Conservation (phyloP, 768 basidiomycete species). For the Suillus hirtellus region DNA sequence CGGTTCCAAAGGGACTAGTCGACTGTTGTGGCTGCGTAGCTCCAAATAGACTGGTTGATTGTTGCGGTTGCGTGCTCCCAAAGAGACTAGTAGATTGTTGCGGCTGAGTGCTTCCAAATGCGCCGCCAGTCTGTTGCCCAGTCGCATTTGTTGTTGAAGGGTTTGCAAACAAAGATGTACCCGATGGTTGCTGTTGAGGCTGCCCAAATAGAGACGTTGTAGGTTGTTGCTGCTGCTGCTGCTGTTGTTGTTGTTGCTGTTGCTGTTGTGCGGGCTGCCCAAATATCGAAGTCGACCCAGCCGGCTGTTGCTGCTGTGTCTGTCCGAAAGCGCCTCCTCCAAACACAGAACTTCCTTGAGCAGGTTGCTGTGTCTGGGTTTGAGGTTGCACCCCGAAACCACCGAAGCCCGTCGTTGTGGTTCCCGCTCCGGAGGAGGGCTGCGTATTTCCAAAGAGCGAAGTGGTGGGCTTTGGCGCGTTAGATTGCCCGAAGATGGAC, state of each 20-base stretch:
- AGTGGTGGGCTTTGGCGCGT: conserved; percentile 3
- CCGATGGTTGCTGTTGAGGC: conserved; percentile 23
- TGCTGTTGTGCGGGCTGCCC: conserved; percentile 24
- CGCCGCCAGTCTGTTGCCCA: conserved; percentile 33
- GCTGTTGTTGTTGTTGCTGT: conserved; percentile 15
- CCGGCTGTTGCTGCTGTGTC: conserved; percentile 25
- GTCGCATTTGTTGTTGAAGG: conserved; percentile 10
- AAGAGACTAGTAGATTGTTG: conserved; percentile 26
- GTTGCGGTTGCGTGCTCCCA: conserved; percentile 19
- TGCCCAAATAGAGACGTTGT: conserved; percentile 40
- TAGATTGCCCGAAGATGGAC: conserved; percentile 8
- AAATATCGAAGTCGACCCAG: conserved; percentile 28
- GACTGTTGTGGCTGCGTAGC: conserved; percentile 20
- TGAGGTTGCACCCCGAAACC: conserved; percentile 39
- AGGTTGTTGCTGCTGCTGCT: conserved; percentile 31
- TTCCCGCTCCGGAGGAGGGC: conserved; percentile 10
- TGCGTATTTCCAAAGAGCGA: conserved; percentile 35
- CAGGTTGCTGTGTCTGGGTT: conserved; percentile 24
- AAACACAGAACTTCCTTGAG: conserved; percentile 21
- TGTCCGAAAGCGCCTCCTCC: conserved; percentile 18
- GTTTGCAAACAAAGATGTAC: conserved; percentile 6
- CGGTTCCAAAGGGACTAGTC: conserved; percentile 26
- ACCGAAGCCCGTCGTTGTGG: conserved; percentile 11
- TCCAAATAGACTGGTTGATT: conserved; percentile 23
- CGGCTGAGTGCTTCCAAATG: conserved; percentile 41